These are phyloP conservation scores for Suhomyces terraborum DNA, from an alignment of 1,139 yeast species.

Conservation along the genomic window DNA sequence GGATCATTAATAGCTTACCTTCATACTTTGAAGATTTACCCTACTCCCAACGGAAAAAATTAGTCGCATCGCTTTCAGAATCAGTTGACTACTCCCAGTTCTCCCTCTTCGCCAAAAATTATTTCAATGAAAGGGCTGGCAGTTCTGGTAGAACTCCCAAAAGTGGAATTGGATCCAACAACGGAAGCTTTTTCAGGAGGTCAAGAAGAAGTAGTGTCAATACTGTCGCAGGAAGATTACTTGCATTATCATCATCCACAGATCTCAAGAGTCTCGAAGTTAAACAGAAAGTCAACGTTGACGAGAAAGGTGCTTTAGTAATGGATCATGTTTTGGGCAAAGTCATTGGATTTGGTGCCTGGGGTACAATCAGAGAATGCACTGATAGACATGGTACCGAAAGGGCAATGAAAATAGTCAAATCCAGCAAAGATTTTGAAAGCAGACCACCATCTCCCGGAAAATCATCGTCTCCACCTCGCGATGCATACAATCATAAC, in stretches of 20 bases:
- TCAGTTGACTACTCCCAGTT: slow-evolving; percentile 53
- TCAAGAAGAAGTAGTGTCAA: slow-evolving; percentile 38
- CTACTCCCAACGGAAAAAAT: slow-evolving; percentile 64
- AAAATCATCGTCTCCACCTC: slow-evolving; percentile 15
- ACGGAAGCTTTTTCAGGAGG: slow-evolving; percentile 32
- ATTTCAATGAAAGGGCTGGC: slow-evolving; percentile 20
- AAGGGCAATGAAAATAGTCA: slow-evolving; percentile 78
- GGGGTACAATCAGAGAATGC: slow-evolving; percentile 88
- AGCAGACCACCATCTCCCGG: slow-evolving; percentile 11
- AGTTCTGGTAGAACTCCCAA: slow-evolving; percentile 26
- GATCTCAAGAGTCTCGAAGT: slow-evolving; percentile 34
- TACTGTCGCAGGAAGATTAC: slow-evolving; percentile 46
- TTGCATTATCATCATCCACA: slow-evolving; percentile 42
- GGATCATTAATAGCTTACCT: slow-evolving; percentile 52
- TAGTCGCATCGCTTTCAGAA: slow-evolving; percentile 59
- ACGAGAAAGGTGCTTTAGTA: slow-evolving; percentile 63
- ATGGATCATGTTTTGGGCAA: slow-evolving; percentile 67
- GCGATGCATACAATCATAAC: slow-evolving; percentile 20
- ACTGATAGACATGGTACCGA: slow-evolving; percentile 41
- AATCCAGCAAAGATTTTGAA: slow-evolving; percentile 45
- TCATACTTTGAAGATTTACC: slow-evolving; percentile 63
- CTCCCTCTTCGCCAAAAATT: slow-evolving; percentile 44
- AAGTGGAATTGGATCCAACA: slow-evolving; percentile 23
- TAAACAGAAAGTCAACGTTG: slow-evolving; percentile 41
- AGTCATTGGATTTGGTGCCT: slow-evolving; percentile 88